Evolutionary conservation across 768 basidiomycete species (phyloP), one percentile per base, ranked within the genome.

Genomic region (Dacryopinax primogenitus): DNA sequence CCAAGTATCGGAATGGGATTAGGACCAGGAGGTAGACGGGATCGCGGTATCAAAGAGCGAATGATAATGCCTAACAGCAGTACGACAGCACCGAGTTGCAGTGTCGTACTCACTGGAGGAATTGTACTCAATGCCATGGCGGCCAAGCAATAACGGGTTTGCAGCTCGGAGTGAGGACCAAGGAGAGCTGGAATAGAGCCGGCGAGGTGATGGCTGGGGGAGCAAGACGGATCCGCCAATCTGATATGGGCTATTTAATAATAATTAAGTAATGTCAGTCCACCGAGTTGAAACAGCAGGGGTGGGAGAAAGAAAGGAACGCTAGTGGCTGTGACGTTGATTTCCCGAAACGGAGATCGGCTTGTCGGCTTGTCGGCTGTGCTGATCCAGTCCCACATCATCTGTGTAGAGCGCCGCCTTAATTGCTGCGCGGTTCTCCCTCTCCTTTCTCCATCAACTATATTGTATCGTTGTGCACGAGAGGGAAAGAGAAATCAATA

Each of bases 401-500:
- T 44, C 41, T 18, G 41, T 44, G 23, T 15, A 15, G 9, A 44
- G 18, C 41, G 18, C 13, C 51, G 32, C 11, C 51, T 32, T 58
- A 23, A 58, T 23, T 58, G 51, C 51, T 58, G 61, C 47, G 33
- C 28, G 7, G 11, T n/a, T 6, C 33, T 12, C 28, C 2, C 33
- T 36, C 33, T 33, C 15, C 34, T 37, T 33, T 34, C 34, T 51
- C 21, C 33, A 21, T 34, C 45, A 44, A 37, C 18, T n/a, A n/a
- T 39, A 30, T 58, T 30, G 13, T 58, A 28, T 28, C 51, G 26
- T 23, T 28, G 30, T 58, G n/a, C n/a, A n/a, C n/a, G n/a, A 58
- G 51, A 58, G 51, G 26, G 26, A 11, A 26, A 32, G 4, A 58
- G 13, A 9, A 58, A 1, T 30, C 73, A 75, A 66, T 67, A 92